Percentiles rank a stretch among this genome's conserved stretches.
phyloP scores from a whole-genome alignment of 495 filamentous ascomycete genomes.

The Letharia lupina region DNA sequence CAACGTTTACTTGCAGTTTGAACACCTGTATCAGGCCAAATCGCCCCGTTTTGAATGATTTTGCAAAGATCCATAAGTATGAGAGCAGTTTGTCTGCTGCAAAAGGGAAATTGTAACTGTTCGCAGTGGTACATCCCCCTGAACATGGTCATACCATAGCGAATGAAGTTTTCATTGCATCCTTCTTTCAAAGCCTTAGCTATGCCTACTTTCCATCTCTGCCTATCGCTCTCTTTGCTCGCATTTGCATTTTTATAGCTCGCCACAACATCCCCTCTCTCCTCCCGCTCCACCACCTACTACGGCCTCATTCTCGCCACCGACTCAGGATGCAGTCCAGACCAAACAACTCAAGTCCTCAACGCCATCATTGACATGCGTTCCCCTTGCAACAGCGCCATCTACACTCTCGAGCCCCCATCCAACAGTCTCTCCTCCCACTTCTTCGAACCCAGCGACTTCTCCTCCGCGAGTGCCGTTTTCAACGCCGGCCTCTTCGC shows the following conservation, averaged over 20 bases:
- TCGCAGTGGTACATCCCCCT: background rate
- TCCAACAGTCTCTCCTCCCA: slow-evolving; percentile 1
- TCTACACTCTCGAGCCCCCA: background rate
- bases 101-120: background rate
- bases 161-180: background rate
- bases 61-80: background rate
- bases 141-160: background rate
- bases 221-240: background rate
- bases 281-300: background rate
- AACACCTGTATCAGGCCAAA: background rate
- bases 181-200: background rate
- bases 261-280: background rate
- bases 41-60: background rate
- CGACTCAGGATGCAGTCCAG: background rate
- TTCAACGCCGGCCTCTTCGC: slow-evolving; percentile 12
- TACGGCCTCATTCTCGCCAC: slow-evolving; percentile 1
- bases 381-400: background rate
- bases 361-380: slow-evolving; percentile 1
- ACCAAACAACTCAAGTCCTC: background rate
- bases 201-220: background rate
- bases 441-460: background rate
- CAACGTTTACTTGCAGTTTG: background rate
- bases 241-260: background rate
- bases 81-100: background rate
- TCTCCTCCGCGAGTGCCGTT: slow-evolving; percentile 15